Percentiles rank a stretch among this genome's conserved stretches.
These are phyloP conservation scores for Wickerhamiella spandovensis DNA, from an alignment of 805 yeast species.

Conservation along the genomic window DNA sequence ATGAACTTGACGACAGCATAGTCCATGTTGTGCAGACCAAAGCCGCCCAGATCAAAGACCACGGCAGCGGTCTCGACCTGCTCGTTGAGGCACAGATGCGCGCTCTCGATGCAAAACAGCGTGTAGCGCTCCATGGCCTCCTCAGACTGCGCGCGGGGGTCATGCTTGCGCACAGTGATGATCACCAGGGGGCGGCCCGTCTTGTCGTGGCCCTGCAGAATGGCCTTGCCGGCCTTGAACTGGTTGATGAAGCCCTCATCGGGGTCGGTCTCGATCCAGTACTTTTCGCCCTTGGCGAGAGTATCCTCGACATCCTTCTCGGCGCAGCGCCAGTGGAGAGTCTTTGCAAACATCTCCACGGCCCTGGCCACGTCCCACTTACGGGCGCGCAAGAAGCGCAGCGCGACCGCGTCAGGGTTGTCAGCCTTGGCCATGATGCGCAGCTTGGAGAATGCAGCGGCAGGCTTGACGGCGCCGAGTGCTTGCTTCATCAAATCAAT, in stretches of 20 bases:
- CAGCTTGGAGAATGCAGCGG: conserved; percentile 36
- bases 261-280: conserved; percentile 32
- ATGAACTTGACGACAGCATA: conserved; percentile 81
- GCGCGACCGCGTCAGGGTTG: conserved; percentile 61
- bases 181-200: conserved; percentile 66
- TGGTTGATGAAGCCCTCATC: conserved; percentile 37
- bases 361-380: conserved; percentile 67
- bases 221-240: conserved; percentile 54
- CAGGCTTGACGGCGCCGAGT: conserved; percentile 39
- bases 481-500: conserved; percentile 31
- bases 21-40: conserved; percentile 86
- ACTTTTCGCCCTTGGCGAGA: conserved; percentile 60
- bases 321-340: conserved; percentile 61
- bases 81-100: conserved; percentile 61
- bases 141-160: conserved; percentile 50
- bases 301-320: conserved; percentile 49
- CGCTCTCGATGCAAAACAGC: conserved; percentile 61
- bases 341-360: conserved; percentile 54
- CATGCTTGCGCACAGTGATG: conserved; percentile 69
- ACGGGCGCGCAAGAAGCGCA: conserved; percentile 76
- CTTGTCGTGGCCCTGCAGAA: conserved; percentile 60
- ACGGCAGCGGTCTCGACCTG: conserved; percentile 72
- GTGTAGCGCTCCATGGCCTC: conserved; percentile 68
- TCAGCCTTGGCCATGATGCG: conserved; percentile 61
- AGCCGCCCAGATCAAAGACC: conserved; percentile 74